These are phyloP conservation scores for Salix arbutifolia DNA, from an alignment of 345 rosid species.

Conservation along the genomic window DNA sequence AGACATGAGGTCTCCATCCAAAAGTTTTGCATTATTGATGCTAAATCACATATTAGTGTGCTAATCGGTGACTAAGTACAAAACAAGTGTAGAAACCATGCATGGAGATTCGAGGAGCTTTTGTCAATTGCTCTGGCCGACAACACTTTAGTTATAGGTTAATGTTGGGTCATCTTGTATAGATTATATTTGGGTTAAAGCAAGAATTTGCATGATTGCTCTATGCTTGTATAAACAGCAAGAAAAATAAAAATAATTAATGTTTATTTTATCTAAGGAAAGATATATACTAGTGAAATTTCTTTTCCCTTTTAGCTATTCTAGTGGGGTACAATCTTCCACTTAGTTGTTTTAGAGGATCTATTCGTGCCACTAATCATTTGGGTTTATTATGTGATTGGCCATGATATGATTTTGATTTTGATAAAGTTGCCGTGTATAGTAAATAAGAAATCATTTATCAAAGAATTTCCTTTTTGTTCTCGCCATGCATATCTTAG, in stretches of 20 bases:
- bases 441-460: background rate
- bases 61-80: background rate
- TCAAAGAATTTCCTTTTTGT: background rate
- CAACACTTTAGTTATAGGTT: conserved; percentile 6
- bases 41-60: background rate
- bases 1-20: conserved; percentile 3
- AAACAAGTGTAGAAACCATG: background rate
- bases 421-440: background rate
- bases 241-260: background rate
- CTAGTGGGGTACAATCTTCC: background rate
- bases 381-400: background rate
- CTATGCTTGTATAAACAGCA: background rate
- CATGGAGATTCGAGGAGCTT: conserved; percentile 4
- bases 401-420: background rate
- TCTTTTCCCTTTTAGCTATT: conserved; percentile 9
- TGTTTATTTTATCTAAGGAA: background rate
- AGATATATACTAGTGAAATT: conserved; percentile 1
- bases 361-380: background rate
- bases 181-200: conserved; percentile 18
- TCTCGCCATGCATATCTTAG: background rate
- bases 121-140: conserved; percentile 30
- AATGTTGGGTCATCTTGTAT: conserved; percentile 12
- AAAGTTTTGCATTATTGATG: conserved; percentile 5
- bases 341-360: background rate
- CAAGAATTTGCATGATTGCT: conserved; percentile 9